phyloP scores from a whole-genome alignment of 2,329 filamentous ascomycete genomes.

The Aspergillus pseudoviridinutans region DNA sequence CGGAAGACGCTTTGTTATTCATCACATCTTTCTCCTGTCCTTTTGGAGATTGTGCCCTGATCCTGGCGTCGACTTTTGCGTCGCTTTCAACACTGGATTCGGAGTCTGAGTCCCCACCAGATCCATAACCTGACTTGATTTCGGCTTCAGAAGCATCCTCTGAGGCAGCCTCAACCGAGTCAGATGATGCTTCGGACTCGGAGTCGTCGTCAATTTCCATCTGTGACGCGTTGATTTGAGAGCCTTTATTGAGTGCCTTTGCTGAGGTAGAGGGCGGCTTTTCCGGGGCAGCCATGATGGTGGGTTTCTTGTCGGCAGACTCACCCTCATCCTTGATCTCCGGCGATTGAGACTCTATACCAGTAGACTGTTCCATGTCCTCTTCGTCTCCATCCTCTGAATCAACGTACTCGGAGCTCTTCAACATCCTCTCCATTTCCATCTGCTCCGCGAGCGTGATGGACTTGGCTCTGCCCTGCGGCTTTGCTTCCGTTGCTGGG shows the following conservation, averaged over 20 bases:
- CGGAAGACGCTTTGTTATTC: neutral
- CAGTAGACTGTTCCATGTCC: neutral
- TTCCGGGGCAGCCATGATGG: neutral
- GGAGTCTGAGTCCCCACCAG: neutral
- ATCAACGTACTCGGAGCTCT: slow-evolving; percentile 9
- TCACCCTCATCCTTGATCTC: neutral
- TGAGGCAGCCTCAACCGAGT: neutral
- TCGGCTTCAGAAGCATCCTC: neutral
- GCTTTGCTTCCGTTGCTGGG: slow-evolving; percentile 6
- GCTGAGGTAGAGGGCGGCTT: neutral
- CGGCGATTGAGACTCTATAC: neutral
- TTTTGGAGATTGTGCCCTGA: neutral
- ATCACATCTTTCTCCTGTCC: neutral
- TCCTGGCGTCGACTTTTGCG: neutral
- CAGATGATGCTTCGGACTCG: neutral
- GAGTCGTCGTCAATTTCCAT: neutral
- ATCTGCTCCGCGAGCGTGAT: slow-evolving; percentile 1
- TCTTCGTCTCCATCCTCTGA: slow-evolving; percentile 6
- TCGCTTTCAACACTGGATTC: neutral
- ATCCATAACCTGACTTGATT: neutral
- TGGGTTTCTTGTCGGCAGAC: neutral
- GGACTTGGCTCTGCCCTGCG: neutral
- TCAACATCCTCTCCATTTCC: neutral
- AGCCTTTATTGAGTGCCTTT: neutral
- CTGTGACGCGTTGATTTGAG: neutral